Evolutionary conservation across 345 rosid genomes (phyloP).

Genomic region (Zanthoxylum bungeanum): DNA sequence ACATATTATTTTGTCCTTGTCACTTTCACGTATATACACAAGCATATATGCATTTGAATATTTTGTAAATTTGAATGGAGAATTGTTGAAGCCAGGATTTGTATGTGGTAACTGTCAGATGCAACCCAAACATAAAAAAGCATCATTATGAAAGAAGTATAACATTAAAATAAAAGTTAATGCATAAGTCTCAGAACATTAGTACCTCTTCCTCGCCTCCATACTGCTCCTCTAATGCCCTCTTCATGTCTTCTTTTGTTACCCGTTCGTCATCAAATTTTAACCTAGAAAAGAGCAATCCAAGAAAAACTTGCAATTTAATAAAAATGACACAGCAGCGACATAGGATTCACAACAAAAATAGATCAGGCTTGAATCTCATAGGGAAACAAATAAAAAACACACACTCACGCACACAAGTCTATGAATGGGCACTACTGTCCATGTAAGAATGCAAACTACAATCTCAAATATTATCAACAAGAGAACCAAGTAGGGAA

Average conservation of each 20-base stretch:
- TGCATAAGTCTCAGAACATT: neutral
- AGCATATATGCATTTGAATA: slow-evolving; percentile 99
- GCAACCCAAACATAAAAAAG: slow-evolving; percentile 6
- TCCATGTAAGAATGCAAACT: neutral
- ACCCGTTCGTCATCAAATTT: slow-evolving; percentile 98
- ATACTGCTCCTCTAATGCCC: slow-evolving; percentile 96
- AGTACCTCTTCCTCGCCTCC: slow-evolving; percentile 98
- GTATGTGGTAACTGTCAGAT: slow-evolving; percentile 75
- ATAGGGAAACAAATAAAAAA: neutral
- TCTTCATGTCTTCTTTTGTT: slow-evolving; percentile 87
- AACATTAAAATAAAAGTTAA: neutral
- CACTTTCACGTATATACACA: slow-evolving; percentile 94
- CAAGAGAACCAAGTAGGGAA: neutral
- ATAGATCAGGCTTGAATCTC: neutral
- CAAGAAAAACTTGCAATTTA: neutral
- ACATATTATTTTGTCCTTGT: slow-evolving; percentile 93
- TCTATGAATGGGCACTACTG: neutral
- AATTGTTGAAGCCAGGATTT: slow-evolving; percentile 91
- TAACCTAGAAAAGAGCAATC: slow-evolving; percentile 49
- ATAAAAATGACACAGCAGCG: neutral
- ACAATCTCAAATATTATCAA: neutral
- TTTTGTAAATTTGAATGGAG: slow-evolving; percentile 87
- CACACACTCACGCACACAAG: neutral
- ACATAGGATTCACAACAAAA: neutral
- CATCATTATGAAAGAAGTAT: neutral